These are phyloP conservation scores for Amanita pseudoporphyria DNA, from an alignment of 768 basidiomycete species.

Conservation along the genomic window DNA sequence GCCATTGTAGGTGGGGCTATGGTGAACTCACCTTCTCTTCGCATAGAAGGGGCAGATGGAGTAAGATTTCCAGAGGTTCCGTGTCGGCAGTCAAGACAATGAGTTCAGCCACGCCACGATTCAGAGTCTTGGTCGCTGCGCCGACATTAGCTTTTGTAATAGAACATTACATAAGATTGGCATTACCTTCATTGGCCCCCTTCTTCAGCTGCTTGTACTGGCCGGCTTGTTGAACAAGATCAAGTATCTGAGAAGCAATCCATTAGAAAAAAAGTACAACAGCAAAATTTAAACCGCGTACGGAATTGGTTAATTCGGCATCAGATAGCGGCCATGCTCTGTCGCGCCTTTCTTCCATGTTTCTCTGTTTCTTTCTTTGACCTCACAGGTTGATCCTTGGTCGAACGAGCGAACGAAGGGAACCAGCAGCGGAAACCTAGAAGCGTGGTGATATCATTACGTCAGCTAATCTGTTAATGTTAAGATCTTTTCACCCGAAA, in stretches of 20 bases:
- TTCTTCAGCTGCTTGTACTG: constrained; percentile 99
- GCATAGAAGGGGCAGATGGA: constrained; percentile 94
- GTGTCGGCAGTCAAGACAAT: constrained; percentile 96
- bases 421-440: no score
- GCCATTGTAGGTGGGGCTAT: background rate
- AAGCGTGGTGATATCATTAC: no score
- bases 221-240: constrained; percentile 90
- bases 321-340: constrained; percentile 90
- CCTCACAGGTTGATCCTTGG: constrained; percentile 92
- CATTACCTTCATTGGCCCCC: constrained; percentile 92
- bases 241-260: constrained; percentile 61
- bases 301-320: constrained; percentile 83
- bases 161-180: background rate
- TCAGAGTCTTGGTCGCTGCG: constrained; percentile 92
- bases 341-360: constrained; percentile 58
- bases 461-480: no score
- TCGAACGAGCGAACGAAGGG: constrained; percentile 27
- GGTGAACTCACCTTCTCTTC: constrained; percentile 78
- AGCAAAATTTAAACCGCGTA: constrained; percentile 24
- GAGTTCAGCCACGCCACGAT: constrained; percentile 96
- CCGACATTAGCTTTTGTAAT: constrained; percentile 9
- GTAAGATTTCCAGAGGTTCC: constrained; percentile 93
- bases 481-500: no score
- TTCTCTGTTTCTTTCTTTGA: constrained; percentile 31
- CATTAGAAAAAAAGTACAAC: background rate